Conservation (phyloP, 2,329 filamentous ascomycete genomes). For the Colletotrichum tabaci region DNA sequence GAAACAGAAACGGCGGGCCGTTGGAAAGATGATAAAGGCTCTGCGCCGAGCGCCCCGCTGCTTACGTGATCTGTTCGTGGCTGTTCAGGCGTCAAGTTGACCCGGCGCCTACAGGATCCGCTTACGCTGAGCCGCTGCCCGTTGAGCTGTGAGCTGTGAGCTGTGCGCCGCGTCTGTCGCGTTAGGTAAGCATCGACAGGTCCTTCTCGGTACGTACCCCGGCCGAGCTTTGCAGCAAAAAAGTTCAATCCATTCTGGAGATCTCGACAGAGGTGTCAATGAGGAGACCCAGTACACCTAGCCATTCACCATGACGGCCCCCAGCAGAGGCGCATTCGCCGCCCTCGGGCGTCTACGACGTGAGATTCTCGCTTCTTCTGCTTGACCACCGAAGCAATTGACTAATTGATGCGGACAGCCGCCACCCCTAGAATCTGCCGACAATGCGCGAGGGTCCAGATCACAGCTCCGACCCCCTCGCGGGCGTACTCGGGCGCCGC, state of each 20-base stretch:
- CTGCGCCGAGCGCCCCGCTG: constrained; percentile 19
- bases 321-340: constrained; percentile 70
- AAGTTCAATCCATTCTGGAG: constrained; percentile 47
- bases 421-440: constrained; percentile 54
- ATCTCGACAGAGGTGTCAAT: constrained; percentile 34
- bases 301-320: constrained; percentile 64
- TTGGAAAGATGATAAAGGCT: constrained; percentile 41
- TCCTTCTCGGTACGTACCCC: constrained; percentile 47
- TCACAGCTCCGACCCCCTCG: constrained; percentile 47
- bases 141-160: too few species aligned
- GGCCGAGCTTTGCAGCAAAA: constrained; percentile 45
- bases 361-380: constrained; percentile 52
- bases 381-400: constrained; percentile 21
- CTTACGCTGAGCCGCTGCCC: not conserved
- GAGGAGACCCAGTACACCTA: constrained; percentile 34
- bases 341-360: constrained; percentile 65
- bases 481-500: constrained; percentile 54
- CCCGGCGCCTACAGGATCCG: constrained; percentile 5
- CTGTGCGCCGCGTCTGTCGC: not conserved
- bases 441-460: constrained; percentile 54
- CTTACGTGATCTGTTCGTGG: constrained; percentile 22
- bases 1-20: constrained; percentile 15
- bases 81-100: constrained; percentile 14
- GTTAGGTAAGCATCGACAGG: constrained; percentile 45
- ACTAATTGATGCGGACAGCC: constrained; percentile 42